Evolutionary conservation across 257 asterid species (phyloP).

Genomic region (Nicotiana undulata): DNA sequence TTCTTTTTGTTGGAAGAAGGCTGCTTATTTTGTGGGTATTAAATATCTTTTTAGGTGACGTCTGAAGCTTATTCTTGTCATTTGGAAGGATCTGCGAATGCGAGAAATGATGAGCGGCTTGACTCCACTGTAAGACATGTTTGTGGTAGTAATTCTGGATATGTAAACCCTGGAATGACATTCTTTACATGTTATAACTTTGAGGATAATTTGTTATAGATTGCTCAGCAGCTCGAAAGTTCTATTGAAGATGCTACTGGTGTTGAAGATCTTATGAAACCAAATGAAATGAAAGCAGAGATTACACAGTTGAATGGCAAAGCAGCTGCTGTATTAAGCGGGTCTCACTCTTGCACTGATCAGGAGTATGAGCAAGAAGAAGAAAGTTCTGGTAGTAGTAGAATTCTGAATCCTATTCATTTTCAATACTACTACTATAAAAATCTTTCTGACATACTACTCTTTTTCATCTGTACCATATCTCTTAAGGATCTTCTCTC

Average conservation of each 20-base stretch:
- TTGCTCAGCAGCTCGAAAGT: conserved; percentile 22
- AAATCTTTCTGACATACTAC: background rate
- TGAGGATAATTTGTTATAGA: conserved; percentile 10
- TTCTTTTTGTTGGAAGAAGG: background rate
- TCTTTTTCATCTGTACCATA: background rate
- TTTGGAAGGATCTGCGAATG: conserved; percentile 18
- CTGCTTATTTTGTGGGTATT: background rate
- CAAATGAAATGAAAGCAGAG: conserved; percentile 12
- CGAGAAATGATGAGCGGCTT: conserved; percentile 16
- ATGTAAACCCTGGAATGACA: background rate
- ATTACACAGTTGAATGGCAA: conserved; percentile 17
- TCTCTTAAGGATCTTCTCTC: background rate
- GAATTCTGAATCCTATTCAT: background rate
- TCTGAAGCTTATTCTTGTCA: conserved; percentile 23
- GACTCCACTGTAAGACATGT: conserved; percentile 30
- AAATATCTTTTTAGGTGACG: conserved; percentile 23
- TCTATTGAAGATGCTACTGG: conserved; percentile 6
- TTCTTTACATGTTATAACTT: background rate
- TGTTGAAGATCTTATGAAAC: conserved; percentile 10
- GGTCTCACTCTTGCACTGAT: conserved; percentile 17
- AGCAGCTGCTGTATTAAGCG: conserved; percentile 19
- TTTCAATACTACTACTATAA: background rate
- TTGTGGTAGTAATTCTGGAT: background rate
- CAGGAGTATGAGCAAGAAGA: conserved; percentile 14
- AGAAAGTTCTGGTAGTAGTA: conserved; percentile 10